Evolutionary conservation across 1,139 yeast species (phyloP), one percentile per base, ranked within the genome.

Genomic region (Lodderomyces jiufengensis): DNA sequence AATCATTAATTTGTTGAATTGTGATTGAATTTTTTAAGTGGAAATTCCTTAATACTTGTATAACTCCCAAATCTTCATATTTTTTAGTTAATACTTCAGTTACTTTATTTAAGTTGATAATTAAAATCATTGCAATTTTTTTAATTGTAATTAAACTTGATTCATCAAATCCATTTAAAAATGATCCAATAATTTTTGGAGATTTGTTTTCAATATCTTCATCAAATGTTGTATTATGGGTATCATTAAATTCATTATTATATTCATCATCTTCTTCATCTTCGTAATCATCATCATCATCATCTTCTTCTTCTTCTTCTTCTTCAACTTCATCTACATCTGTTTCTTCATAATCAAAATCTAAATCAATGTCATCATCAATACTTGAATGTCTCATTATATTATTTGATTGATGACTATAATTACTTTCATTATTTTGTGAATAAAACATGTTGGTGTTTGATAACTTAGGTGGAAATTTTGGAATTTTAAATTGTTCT

Each of bases 81-180:
- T 79, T 79, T 44, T 73, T 73, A 23, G 71, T 57, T 29, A 78
- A 57, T 3, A 77, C 80, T 39, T 78, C 81, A 3, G 83, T 73
- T 22, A 76, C 73, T 37, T 63, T 61, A 35, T 66, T 51, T 31
- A 77, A 61, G 28, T 72, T 70, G 36, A 66, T 59, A 31, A 74
- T 54, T 40, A 79, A 57, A 60, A 74, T 58, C 18, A 76, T 46
- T 3, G 75, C 60, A 21, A 76, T 55, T 40, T 66, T 66, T 40
- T 76, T 61, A 11, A 78, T 57, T 32, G 59, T 57, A 26, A 58
- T 55, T n/a, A 76, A 44, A 3, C 81, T 52, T 5, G 56, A 50
- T 10, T 46, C 51, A 44, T 71, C 72, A 39, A 76, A 71, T 1
- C 81, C 81, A 40, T 67, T 59, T 24, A 79, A 56, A 49, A 78